Conservation (phyloP, 805 yeast species). For the Metschnikowia aberdeeniae region DNA sequence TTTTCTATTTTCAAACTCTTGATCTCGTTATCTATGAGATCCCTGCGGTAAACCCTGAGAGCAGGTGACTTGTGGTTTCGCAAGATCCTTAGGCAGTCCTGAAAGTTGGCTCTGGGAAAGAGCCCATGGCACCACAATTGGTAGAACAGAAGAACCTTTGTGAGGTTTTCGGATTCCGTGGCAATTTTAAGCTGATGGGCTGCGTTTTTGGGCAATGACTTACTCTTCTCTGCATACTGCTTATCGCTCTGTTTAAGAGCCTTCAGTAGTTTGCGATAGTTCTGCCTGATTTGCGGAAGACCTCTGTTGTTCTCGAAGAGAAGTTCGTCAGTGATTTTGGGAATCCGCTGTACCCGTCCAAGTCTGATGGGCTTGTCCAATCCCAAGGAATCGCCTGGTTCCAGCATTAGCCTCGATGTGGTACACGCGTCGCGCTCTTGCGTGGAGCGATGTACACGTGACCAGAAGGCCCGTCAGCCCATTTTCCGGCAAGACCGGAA, state of each 20-base stretch:
- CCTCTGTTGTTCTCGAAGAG: slow-evolving; percentile 33
- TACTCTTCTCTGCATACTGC: slow-evolving; percentile 12
- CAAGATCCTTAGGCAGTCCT: slow-evolving; percentile 16
- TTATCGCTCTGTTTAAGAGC: slow-evolving; percentile 28
- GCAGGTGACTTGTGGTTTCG: slow-evolving; percentile 13
- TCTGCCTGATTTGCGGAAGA: slow-evolving; percentile 28
- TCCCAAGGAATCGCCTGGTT: slow-evolving; percentile 26
- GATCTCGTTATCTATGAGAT: slow-evolving; percentile 14
- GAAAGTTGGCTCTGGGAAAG: slow-evolving; percentile 18
- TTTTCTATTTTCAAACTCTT: slow-evolving; percentile 16
- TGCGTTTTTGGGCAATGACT: slow-evolving; percentile 13
- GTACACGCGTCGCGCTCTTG: slow-evolving; percentile 2
- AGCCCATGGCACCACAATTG: slow-evolving; percentile 45
- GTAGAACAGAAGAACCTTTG: slow-evolving; percentile 37
- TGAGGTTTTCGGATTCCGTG: slow-evolving; percentile 33
- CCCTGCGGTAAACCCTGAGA: slow-evolving; percentile 13
- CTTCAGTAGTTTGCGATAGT: slow-evolving; percentile 25
- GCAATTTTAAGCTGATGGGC: slow-evolving; percentile 22
- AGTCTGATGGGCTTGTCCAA: slow-evolving; percentile 35
- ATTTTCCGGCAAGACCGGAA: no score
- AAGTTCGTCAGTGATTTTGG: slow-evolving; percentile 38
- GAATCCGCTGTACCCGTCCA: slow-evolving; percentile 26
- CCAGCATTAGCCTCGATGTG: slow-evolving; percentile 3
- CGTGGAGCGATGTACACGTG: background rate
- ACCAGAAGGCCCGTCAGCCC: background rate